These are phyloP conservation scores for Saccharomycopsis synnaedendra DNA, from an alignment of 805 yeast genomes.

Conservation along the genomic window DNA sequence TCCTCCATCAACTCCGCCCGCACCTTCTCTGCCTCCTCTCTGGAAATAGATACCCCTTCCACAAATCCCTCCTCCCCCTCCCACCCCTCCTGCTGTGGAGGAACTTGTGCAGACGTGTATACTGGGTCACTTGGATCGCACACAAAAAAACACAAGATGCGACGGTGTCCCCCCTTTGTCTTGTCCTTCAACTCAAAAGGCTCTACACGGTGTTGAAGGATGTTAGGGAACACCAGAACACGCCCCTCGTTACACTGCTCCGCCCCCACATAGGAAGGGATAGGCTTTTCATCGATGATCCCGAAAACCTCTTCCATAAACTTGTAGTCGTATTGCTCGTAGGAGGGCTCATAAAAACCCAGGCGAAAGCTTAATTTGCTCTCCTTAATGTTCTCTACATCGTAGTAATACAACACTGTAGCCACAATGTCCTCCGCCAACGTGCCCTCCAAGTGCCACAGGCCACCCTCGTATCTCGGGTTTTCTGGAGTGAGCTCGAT, in stretches of 20 bases:
- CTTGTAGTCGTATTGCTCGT: conserved; percentile 25
- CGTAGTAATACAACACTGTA: conserved; percentile 30
- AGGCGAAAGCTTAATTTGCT: conserved; percentile 25
- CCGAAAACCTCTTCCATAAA: conserved; percentile 23
- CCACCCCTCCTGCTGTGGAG: conserved; percentile 30
- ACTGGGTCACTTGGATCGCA: conserved; percentile 28
- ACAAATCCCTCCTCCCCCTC: conserved; percentile 17
- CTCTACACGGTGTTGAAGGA: conserved; percentile 29
- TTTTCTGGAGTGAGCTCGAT: conserved; percentile 31
- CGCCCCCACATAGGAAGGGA: conserved; percentile 22
- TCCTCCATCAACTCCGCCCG: neutral
- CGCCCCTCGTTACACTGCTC: conserved; percentile 22
- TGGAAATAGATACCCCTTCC: neutral
- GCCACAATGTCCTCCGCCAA: conserved; percentile 32
- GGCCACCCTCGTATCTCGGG: conserved; percentile 28
- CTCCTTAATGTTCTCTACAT: conserved; percentile 27
- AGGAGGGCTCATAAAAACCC: conserved; percentile 24
- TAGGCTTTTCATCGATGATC: conserved; percentile 22
- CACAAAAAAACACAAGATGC: conserved; percentile 29
- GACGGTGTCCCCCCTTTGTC: conserved; percentile 27
- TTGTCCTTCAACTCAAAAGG: conserved; percentile 27
- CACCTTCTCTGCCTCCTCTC: conserved; percentile 2
- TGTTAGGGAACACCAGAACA: conserved; percentile 29
- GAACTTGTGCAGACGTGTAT: conserved; percentile 23
- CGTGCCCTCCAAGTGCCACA: conserved; percentile 34